Evolutionary conservation across 176 grass and related monocot species (phyloP).

Genomic region (Lolium multiflorum): DNA sequence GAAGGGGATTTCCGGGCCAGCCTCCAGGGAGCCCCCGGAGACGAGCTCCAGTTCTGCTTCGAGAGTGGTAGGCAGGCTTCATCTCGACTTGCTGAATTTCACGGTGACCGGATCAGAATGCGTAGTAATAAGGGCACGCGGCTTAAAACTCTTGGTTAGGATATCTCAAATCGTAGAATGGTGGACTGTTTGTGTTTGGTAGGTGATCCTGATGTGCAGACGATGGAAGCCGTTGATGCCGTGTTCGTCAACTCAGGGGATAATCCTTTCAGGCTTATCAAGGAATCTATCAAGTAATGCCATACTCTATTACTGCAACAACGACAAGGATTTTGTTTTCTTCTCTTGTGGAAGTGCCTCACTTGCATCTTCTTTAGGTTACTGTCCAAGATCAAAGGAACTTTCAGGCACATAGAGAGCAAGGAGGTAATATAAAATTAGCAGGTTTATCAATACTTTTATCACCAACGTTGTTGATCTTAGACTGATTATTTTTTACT

Average conservation of each 20-base stretch:
- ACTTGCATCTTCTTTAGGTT: slow-evolving; percentile 30
- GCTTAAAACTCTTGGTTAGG: neutral
- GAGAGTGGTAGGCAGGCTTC: slow-evolving; percentile 56
- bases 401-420: slow-evolving; percentile 59
- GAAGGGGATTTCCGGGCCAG: slow-evolving; percentile 51
- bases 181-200: slow-evolving; percentile 21
- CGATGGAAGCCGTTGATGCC: slow-evolving; percentile 35
- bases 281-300: slow-evolving; percentile 53
- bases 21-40: slow-evolving; percentile 39
- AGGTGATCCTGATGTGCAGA: slow-evolving; percentile 62
- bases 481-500: too few relatives aligned
- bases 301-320: neutral
- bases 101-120: neutral
- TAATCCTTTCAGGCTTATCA: slow-evolving; percentile 47
- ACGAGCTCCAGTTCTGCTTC: slow-evolving; percentile 61
- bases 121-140: neutral
- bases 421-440: slow-evolving; percentile 47
- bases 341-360: neutral
- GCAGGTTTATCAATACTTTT: slow-evolving; percentile 12
- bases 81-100: neutral
- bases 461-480: neutral
- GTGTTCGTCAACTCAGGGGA: slow-evolving; percentile 48
- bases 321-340: neutral
- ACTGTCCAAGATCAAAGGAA: slow-evolving; percentile 57
- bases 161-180: neutral